These are phyloP conservation scores for Gnomoniopsis sp. DNA, from an alignment of 2,329 filamentous ascomycete species.

Conservation along the genomic window DNA sequence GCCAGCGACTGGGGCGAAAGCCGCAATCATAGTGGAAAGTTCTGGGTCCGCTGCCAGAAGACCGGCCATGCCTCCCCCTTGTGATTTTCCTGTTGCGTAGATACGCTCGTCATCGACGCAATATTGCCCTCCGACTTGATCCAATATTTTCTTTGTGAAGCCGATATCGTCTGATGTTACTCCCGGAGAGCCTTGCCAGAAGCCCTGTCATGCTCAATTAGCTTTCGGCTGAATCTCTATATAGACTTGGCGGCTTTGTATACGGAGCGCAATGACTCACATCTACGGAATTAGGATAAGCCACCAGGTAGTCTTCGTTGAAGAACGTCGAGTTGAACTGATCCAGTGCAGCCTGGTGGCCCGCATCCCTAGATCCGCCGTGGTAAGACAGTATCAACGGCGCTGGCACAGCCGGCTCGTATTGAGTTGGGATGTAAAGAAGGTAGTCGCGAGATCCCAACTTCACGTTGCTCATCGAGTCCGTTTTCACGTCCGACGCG, in stretches of 20 bases:
- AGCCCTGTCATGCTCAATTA: conserved; percentile 23
- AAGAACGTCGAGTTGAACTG: conserved; percentile 35
- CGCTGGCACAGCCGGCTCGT: conserved; percentile 29
- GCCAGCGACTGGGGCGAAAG: conserved; percentile 38
- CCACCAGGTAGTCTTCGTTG: conserved; percentile 32
- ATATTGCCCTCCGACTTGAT: conserved; percentile 31
- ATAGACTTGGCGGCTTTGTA: too few species aligned
- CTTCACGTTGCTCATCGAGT: not conserved
- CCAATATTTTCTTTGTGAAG: conserved; percentile 41
- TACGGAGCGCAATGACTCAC: conserved; percentile 20
- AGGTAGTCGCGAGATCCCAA: conserved; percentile 23
- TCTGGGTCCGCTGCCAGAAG: conserved; percentile 36
- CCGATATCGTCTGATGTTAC: conserved; percentile 38
- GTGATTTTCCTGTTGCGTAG: conserved; percentile 40
- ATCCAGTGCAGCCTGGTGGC: conserved; percentile 31
- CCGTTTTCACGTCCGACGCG: not conserved
- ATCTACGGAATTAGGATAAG: conserved; percentile 43
- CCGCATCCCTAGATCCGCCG: conserved; percentile 34
- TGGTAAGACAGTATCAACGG: conserved; percentile 46
- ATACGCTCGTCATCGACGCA: conserved; percentile 37
- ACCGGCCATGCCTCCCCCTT: conserved; percentile 41
- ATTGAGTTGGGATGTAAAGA: conserved; percentile 33
- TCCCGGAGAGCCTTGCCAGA: conserved; percentile 37
- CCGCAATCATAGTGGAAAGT: conserved; percentile 35
- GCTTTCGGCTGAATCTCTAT: not conserved